Percentiles rank a stretch among this genome's conserved stretches.
Evolutionary conservation across 2,329 filamentous ascomycete species (phyloP).

Genomic region (Elsinoe perseae): DNA sequence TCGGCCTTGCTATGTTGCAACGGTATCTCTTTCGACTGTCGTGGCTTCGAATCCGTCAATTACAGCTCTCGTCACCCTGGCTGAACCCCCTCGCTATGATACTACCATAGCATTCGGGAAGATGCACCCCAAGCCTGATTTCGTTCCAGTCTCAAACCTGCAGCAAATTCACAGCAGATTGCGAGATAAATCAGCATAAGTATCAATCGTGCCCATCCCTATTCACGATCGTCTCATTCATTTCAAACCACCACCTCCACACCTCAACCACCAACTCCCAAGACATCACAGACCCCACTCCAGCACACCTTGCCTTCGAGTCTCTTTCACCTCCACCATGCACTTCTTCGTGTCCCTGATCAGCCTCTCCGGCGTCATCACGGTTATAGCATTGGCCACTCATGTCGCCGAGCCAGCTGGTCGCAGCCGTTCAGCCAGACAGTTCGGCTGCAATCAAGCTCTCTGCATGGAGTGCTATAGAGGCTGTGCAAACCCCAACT

Average conservation of each 20-base stretch:
- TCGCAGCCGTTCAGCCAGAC: neutral
- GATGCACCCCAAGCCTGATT: no score
- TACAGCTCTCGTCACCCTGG: neutral
- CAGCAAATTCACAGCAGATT: no score
- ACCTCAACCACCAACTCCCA: neutral
- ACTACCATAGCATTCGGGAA: neutral
- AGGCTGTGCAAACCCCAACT: constrained; percentile 1
- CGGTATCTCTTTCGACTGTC: neutral
- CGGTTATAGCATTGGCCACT: neutral
- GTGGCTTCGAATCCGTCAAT: neutral
- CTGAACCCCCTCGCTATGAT: neutral
- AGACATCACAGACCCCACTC: neutral
- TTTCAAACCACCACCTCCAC: neutral
- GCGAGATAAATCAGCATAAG: neutral
- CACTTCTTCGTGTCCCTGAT: neutral
- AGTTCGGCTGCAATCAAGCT: constrained; percentile 8
- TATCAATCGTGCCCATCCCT: neutral
- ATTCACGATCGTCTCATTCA: neutral
- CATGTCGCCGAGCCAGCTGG: neutral
- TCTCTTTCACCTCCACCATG: neutral
- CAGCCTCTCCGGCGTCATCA: neutral
- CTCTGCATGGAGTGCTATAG: constrained; percentile 10
- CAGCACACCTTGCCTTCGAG: neutral
- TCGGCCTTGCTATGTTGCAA: neutral
- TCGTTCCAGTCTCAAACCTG: no score